These are phyloP conservation scores for Eucalyptus grandis DNA, from an alignment of 345 rosid species.

Conservation along the genomic window DNA sequence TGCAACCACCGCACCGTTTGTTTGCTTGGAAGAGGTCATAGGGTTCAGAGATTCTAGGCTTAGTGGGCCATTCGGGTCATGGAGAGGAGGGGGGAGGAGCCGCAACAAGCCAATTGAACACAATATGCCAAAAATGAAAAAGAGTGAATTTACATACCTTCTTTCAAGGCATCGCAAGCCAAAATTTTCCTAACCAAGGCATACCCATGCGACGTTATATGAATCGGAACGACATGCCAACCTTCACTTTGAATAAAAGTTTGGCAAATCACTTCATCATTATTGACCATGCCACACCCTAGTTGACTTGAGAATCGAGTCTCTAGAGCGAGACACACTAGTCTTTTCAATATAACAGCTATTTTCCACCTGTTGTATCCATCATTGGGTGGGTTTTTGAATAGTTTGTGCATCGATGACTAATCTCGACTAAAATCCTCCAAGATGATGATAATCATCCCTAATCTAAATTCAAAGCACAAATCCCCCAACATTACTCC, in stretches of 20 bases:
- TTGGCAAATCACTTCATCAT: background rate
- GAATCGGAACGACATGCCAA: background rate
- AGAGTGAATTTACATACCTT: background rate
- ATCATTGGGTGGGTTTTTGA: background rate
- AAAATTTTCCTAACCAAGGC: background rate
- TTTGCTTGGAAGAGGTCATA: background rate
- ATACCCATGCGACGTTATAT: background rate
- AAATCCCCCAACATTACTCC: background rate
- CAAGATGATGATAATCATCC: background rate
- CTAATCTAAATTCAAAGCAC: background rate
- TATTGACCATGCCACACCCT: background rate
- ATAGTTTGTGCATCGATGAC: background rate
- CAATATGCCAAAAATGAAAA: background rate
- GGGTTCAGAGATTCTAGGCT: background rate
- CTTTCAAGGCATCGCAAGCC: background rate
- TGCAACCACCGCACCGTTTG: background rate
- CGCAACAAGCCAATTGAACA: background rate
- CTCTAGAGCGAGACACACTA: background rate
- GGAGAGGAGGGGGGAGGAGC: background rate
- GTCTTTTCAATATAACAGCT: background rate
- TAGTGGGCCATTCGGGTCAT: background rate
- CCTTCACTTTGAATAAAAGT: background rate
- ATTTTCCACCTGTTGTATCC: rapidly evolving
- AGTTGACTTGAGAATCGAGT: background rate
- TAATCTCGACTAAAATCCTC: background rate